These are phyloP conservation scores for Rhodofomes roseus DNA, from an alignment of 1,284 basidiomycete species.

Conservation along the genomic window DNA sequence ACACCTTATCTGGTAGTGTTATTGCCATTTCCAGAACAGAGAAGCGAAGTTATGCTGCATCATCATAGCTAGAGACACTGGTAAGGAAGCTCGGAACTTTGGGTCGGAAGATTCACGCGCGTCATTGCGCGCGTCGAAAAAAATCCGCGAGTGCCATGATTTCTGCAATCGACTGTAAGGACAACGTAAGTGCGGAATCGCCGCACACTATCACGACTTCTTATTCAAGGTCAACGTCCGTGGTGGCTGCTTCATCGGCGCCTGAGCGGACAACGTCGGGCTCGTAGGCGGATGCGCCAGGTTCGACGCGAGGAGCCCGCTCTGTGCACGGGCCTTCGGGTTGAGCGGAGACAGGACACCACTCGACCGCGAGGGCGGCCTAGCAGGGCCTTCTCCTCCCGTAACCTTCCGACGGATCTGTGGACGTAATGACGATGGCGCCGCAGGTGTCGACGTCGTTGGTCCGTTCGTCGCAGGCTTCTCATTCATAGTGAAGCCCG, in stretches of 20 bases:
- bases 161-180: not conserved
- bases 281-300: slow-evolving; percentile 24
- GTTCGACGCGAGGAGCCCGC: slow-evolving; percentile 35
- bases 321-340: slow-evolving; percentile 55
- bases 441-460: slow-evolving; percentile 9
- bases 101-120: too few relatives aligned
- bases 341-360: slow-evolving; percentile 69
- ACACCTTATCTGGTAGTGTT: too few relatives aligned
- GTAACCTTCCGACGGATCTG: slow-evolving; percentile 55
- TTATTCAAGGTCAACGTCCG: slow-evolving; percentile 45
- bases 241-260: slow-evolving; percentile 41
- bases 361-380: slow-evolving; percentile 33
- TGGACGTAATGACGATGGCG: slow-evolving; percentile 31
- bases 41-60: too few relatives aligned
- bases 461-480: not conserved
- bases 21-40: too few relatives aligned
- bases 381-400: slow-evolving; percentile 29
- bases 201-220: slow-evolving; percentile 27
- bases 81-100: too few relatives aligned
- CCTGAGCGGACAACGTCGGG: slow-evolving; percentile 37
- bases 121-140: too few relatives aligned
- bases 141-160: too few relatives aligned
- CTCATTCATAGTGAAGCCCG: slow-evolving; percentile 34
- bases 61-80: too few relatives aligned
- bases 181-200: not conserved